Base-by-base conservation (phyloP, 331 rosid genomes). In the Acacia concinna region DNA sequence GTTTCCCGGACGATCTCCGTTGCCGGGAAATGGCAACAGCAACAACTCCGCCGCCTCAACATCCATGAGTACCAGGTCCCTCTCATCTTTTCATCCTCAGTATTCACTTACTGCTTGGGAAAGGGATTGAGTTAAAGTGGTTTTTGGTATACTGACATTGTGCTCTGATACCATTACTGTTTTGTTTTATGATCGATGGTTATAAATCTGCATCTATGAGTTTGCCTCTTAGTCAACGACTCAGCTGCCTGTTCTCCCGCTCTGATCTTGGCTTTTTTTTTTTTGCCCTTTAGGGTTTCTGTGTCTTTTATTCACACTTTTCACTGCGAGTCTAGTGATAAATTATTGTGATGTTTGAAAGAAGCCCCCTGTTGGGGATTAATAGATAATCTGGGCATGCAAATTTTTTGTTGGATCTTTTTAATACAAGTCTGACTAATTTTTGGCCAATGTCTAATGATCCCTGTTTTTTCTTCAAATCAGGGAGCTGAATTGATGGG, bases 41-140 rank as follows among this genome's bases (percentile, higher is more conserved):
- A 96, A 70, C 99, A 96, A 86, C 97, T 96, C 86, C 98, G 99
- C 85, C 98, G 97, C 81, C 99, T 96, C 84, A 93, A 93, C 89
- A 84, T 96, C 82, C 99, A 96, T 80, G 99, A 96, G 83, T 96
- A 91, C 74, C 98, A 96, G 99, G 99, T 96, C 56, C 21, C 41
- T 73, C 52, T 21, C n/a, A 40, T 1, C n/a, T 40, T 38, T 38
- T 40, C 34, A 1, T 40, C 49, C 2, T 1, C 6, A 7, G 1
- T 31, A 28, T n/a, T 14, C 27, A 7, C 14, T 27, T 14, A 14
- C 38, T 2, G 8, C 28, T 4, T 4, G 54, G 41, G 73, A 41
- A 27, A 38, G 49, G 14, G 18, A 23, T 9, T 3, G 31, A 23
- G 31, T 41, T 27, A 3, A 21, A 43, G 6, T 68, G 35, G 31